phyloP scores from a whole-genome alignment of 2,329 filamentous ascomycete genomes.

The Knufia fluminis region DNA sequence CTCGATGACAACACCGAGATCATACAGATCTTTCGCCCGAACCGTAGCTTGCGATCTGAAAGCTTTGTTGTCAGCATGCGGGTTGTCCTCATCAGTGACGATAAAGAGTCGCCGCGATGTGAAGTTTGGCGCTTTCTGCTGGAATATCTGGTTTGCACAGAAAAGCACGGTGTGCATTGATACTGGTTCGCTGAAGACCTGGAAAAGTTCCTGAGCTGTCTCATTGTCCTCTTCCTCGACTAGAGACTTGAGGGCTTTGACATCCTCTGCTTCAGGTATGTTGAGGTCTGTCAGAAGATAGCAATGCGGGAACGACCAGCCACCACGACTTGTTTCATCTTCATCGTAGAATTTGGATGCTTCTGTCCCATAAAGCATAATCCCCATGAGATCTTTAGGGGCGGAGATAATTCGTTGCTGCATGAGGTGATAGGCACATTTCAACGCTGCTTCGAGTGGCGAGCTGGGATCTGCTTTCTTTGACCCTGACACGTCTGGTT shows the following conservation, averaged over 20 bases:
- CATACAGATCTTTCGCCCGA: constrained; percentile 87
- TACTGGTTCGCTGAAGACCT: constrained; percentile 58
- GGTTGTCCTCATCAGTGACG: constrained; percentile 87
- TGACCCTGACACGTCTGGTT: constrained; percentile 53
- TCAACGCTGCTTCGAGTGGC: constrained; percentile 72
- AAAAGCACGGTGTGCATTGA: constrained; percentile 87
- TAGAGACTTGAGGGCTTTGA: constrained; percentile 66
- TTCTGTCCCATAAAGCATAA: constrained; percentile 83
- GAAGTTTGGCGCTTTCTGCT: constrained; percentile 88
- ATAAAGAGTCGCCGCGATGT: constrained; percentile 88
- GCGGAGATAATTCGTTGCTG: constrained; percentile 97
- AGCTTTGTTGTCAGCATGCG: constrained; percentile 63
- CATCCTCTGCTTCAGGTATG: constrained; percentile 75
- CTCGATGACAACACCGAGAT: constrained; percentile 83
- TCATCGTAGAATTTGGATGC: constrained; percentile 69
- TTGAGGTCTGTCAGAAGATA: constrained; percentile 85
- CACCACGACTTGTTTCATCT: constrained; percentile 46
- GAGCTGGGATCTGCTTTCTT: constrained; percentile 74
- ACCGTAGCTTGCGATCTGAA: constrained; percentile 69
- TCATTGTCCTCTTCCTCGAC: constrained; percentile 63
- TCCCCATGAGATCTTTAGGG: constrained; percentile 93
- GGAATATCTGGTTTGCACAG: constrained; percentile 93
- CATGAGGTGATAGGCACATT: constrained; percentile 92
- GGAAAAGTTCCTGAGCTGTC: constrained; percentile 56
- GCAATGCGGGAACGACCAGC: constrained; percentile 73